phyloP scores from a whole-genome alignment of 2,329 filamentous ascomycete species.

The Aspergillus sp. region DNA sequence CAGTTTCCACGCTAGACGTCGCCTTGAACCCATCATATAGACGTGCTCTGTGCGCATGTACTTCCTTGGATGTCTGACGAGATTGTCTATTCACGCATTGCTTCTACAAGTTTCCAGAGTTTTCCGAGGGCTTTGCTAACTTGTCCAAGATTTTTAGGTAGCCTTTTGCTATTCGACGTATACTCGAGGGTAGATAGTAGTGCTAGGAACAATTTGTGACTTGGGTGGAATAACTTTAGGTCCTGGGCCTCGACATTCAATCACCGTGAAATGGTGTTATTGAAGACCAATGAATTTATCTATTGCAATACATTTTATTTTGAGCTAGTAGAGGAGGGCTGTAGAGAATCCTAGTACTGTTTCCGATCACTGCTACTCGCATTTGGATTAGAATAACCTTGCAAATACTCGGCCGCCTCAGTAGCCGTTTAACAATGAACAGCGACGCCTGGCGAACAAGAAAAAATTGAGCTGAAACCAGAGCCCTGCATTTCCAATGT shows the following conservation, averaged over 20 bases:
- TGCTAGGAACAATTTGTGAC: background rate
- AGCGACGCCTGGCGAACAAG: no score
- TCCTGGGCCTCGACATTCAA: background rate
- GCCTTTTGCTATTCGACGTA: background rate
- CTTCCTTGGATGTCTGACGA: slow-evolving; percentile 43
- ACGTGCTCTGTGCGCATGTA: slow-evolving; percentile 36
- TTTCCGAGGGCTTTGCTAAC: slow-evolving; percentile 6
- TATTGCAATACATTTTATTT: background rate
- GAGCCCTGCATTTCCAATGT: background rate
- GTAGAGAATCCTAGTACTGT: background rate
- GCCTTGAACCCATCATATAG: slow-evolving; percentile 33
- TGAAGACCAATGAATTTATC: background rate
- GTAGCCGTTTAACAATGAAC: no score
- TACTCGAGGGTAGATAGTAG: background rate
- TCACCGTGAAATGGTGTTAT: background rate
- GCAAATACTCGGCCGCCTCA: no score
- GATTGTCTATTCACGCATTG: slow-evolving; percentile 12
- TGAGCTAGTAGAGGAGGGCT: background rate
- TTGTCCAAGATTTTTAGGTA: background rate
- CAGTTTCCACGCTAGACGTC: slow-evolving; percentile 43
- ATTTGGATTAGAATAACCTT: background rate
- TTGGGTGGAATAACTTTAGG: background rate
- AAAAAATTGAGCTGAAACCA: no score
- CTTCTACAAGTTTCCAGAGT: background rate
- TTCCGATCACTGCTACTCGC: background rate